A percentile compares a stretch with the other conserved stretches of the same genome.
phyloP scores from a whole-genome alignment of 768 basidiomycete genomes.

The Lyophyllum atratum region DNA sequence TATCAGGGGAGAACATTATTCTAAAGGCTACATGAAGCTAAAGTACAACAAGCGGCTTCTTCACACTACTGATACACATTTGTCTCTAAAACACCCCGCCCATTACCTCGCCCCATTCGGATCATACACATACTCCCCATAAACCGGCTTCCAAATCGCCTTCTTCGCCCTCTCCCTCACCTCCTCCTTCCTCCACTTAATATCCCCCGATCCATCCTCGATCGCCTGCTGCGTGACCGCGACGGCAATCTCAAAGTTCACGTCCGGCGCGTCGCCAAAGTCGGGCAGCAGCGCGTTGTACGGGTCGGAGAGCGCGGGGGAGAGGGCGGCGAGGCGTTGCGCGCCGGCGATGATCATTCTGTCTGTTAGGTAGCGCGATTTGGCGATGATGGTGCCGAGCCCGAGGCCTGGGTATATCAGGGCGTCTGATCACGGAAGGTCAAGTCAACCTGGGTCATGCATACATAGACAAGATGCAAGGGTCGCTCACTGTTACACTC shows the following conservation, averaged over 20 bases:
- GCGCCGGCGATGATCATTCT: slow-evolving; percentile 89
- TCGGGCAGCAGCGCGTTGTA: slow-evolving; percentile 76
- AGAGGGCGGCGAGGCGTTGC: slow-evolving; percentile 69
- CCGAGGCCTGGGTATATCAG: slow-evolving; percentile 87
- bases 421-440: slow-evolving; percentile 63
- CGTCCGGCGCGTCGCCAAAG: slow-evolving; percentile 67
- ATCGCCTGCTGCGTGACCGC: slow-evolving; percentile 81
- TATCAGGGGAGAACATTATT: too few relatives aligned
- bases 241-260: slow-evolving; percentile 81
- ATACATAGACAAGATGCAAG: too few relatives aligned
- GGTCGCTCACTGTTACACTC: slow-evolving; percentile 64
- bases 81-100: neutral
- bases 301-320: slow-evolving; percentile 73
- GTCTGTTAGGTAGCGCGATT: slow-evolving; percentile 68
- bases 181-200: slow-evolving; percentile 60
- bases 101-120: slow-evolving; percentile 37
- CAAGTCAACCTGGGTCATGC: too few relatives aligned
- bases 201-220: slow-evolving; percentile 64
- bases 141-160: slow-evolving; percentile 65
- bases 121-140: slow-evolving; percentile 67
- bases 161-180: slow-evolving; percentile 52
- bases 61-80: too few relatives aligned
- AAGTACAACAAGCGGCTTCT: too few relatives aligned
- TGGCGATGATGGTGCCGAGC: slow-evolving; percentile 72
- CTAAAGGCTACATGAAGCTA: too few relatives aligned